These are phyloP conservation scores for Phytomonas serpens DNA, from an alignment of 208 protist species.

Conservation along the genomic window DNA sequence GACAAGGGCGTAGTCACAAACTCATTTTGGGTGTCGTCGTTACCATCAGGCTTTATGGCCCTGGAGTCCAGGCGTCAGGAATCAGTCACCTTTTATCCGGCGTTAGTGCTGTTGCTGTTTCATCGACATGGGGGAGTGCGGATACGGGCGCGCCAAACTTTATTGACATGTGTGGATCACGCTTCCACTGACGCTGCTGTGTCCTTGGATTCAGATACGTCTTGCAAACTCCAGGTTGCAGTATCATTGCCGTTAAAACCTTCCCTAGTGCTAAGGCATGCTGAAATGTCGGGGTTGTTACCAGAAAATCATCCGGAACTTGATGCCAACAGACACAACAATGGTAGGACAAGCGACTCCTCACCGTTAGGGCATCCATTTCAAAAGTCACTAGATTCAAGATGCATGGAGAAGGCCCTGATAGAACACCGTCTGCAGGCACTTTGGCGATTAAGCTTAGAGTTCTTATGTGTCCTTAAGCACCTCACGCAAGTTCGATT, in stretches of 20 bases:
- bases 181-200: background rate
- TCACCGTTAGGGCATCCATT: background rate
- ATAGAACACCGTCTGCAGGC: constrained; percentile 10
- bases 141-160: constrained; percentile 18
- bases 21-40: background rate
- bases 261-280: background rate
- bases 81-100: constrained; percentile 7
- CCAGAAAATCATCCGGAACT: background rate
- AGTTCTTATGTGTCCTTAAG: constrained; percentile 46
- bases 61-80: background rate
- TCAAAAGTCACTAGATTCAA: background rate
- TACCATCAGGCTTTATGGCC: background rate
- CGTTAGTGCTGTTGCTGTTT: constrained; percentile 33
- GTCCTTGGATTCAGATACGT: background rate
- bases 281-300: background rate
- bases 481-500: constrained; percentile 19
- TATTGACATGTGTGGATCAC: constrained; percentile 8
- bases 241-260: background rate
- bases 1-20: background rate
- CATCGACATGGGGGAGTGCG: constrained; percentile 26
- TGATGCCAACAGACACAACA: background rate
- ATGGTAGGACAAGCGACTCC: background rate
- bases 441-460: constrained; percentile 37
- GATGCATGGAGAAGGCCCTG: constrained; percentile 3
- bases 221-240: background rate